Evolutionary conservation across 768 basidiomycete genomes (phyloP).

Genomic region (Lanmaoa pseudosensibilis): DNA sequence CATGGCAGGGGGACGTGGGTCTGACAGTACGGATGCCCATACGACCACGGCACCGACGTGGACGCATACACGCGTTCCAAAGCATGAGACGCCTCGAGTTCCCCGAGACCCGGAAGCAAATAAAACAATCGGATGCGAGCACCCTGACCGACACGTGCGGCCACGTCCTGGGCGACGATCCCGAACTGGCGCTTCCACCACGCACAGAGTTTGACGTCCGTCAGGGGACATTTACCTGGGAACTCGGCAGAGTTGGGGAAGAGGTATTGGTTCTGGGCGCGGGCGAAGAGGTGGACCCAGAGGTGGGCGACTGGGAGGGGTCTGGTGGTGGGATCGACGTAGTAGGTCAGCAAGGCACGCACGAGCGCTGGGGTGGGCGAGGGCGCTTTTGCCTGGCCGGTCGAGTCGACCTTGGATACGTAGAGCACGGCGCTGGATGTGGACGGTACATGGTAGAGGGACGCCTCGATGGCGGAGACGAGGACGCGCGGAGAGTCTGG

Average conservation of each 20-base stretch:
- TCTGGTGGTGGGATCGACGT: slow-evolving; percentile 60
- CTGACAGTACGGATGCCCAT: slow-evolving; percentile 75
- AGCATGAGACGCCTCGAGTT: slow-evolving; percentile 63
- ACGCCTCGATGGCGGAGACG: slow-evolving; percentile 78
- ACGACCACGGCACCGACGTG: slow-evolving; percentile 52
- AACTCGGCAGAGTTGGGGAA: slow-evolving; percentile 85
- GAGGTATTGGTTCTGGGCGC: slow-evolving; percentile 88
- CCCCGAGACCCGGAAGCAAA: slow-evolving; percentile 67
- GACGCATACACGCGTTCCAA: slow-evolving; percentile 42
- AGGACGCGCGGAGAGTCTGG: slow-evolving; percentile 56
- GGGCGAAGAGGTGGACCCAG: slow-evolving; percentile 88
- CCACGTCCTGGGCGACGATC: slow-evolving; percentile 49
- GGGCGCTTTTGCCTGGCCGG: slow-evolving; percentile 66
- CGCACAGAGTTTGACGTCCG: slow-evolving; percentile 76
- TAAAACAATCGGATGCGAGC: slow-evolving; percentile 46
- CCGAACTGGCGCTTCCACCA: slow-evolving; percentile 90
- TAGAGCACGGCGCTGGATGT: slow-evolving; percentile 77
- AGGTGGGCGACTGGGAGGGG: slow-evolving; percentile 57
- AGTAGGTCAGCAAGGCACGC: slow-evolving; percentile 61
- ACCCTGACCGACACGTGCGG: slow-evolving; percentile 2
- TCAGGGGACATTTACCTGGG: slow-evolving; percentile 66
- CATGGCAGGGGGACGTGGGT: slow-evolving; percentile 43
- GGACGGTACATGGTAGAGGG: slow-evolving; percentile 69
- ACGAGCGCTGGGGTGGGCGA: slow-evolving; percentile 74
- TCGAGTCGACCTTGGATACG: slow-evolving; percentile 92